Evolutionary conservation across 225 moss, liverwort and hornwort genomes (phyloP).

Genomic region (Sphagnum contortum): DNA sequence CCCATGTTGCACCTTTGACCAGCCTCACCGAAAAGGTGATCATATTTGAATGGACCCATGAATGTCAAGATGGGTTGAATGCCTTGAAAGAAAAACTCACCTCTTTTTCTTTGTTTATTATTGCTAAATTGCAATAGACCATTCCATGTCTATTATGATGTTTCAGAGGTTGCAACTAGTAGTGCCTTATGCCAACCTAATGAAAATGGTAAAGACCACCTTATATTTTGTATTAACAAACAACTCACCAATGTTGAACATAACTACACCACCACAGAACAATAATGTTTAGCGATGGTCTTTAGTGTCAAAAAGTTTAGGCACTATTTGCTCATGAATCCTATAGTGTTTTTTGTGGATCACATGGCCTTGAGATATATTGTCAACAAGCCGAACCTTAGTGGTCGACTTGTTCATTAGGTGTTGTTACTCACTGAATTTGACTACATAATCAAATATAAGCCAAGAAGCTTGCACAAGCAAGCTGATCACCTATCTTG

Average conservation of each 20-base stretch:
- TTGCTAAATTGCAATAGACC: neutral
- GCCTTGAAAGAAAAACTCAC: neutral
- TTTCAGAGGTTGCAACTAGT: neutral
- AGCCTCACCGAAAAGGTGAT: neutral
- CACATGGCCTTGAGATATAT: neutral
- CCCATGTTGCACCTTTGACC: neutral
- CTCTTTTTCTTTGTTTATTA: neutral
- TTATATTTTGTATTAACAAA: neutral
- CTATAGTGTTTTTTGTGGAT: neutral
- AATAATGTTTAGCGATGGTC: neutral
- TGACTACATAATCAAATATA: neutral
- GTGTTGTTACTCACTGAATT: neutral
- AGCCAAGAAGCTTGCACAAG: neutral
- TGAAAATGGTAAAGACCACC: neutral
- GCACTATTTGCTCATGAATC: neutral
- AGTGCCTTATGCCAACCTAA: neutral
- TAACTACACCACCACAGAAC: conserved; percentile 3
- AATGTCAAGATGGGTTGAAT: neutral
- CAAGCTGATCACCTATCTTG: neutral
- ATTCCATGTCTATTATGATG: neutral
- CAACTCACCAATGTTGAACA: neutral
- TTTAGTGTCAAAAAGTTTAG: neutral
- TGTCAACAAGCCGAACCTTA: neutral
- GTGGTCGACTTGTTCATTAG: neutral
- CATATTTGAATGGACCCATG: neutral